Conservation (phyloP, 2,329 filamentous ascomycete species). For the Botryotinia convoluta region DNA sequence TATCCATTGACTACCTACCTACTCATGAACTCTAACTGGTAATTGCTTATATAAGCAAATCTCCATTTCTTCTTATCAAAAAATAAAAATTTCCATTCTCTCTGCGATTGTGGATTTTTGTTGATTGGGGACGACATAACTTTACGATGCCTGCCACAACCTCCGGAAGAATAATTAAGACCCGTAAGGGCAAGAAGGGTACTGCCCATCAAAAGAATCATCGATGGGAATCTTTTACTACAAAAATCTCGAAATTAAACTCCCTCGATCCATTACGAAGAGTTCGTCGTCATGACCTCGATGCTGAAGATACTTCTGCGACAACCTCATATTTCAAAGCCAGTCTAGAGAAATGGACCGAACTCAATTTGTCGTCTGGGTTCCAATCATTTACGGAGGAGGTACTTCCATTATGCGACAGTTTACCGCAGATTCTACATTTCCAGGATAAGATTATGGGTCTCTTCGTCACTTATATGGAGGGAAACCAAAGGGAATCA, state of each 20-base stretch:
- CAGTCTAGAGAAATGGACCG: constrained; percentile 82
- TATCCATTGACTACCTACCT: background rate
- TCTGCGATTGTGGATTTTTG: constrained; percentile 1
- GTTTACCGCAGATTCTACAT: constrained; percentile 86
- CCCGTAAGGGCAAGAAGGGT: constrained; percentile 65
- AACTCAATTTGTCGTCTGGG: constrained; percentile 81
- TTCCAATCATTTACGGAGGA: constrained; percentile 77
- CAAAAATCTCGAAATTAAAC: constrained; percentile 86
- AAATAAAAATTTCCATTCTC: constrained; percentile 17
- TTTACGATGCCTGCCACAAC: constrained; percentile 59
- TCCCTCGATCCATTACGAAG: constrained; percentile 86
- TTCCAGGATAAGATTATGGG: constrained; percentile 84
- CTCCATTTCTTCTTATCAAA: constrained; percentile 1
- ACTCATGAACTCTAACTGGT: background rate
- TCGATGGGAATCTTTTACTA: constrained; percentile 86
- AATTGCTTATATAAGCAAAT: background rate
- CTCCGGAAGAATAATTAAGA: constrained; percentile 67
- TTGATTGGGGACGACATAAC: constrained; percentile 7
- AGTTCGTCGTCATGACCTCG: constrained; percentile 80
- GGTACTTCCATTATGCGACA: constrained; percentile 78
- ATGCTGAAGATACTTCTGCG: constrained; percentile 71
- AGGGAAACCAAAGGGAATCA: constrained; percentile 71
- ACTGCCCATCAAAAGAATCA: constrained; percentile 80
- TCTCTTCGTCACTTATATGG: constrained; percentile 71
- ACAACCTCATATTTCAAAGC: constrained; percentile 85